Base-by-base conservation (phyloP, 495 filamentous ascomycete species). In the Antarctomyces pellizariae region DNA sequence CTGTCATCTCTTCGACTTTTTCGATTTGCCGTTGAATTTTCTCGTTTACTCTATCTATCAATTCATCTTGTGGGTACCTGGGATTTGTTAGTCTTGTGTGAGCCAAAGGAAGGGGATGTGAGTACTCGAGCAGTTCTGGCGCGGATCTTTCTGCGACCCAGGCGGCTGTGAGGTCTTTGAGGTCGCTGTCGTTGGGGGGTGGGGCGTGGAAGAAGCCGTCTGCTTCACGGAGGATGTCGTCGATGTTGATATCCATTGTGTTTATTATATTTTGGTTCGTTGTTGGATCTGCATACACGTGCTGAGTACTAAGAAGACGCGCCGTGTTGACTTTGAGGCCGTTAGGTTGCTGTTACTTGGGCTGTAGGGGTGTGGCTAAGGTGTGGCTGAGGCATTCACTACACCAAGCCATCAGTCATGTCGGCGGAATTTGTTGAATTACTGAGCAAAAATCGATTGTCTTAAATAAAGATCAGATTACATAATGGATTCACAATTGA, bases 141-240 rank as follows among this genome's bases (percentile, higher is more conserved):
- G 83, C 71, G 12, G 70, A 75, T 39, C 84, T 64, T 46, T 97
- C 86, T 25, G 78, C 75, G 30, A 92, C 66, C 83, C 83, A 97
- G 39, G 74, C 70, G 35, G 82, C 73, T 33, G 89, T 90, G 25
- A 97, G 56, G 13, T 75, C 65, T 45, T 91, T 80, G 31, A 95
- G 64, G 48, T 95, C 82, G 32, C 64, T 63, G 12, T 66, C 72
- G 33, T 70, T 68, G 10, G 52, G 55, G 7, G 62, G 59, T 10
- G 61, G 37, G 32, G 56, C 45, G 39, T 61, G 49, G 29, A 58
- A 48, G 32, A 57, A 50, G 37, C 57, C 62, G 45, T 78, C 73
- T 34, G 84, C 71, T 37, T 77, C 71, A 46, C 64, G 70, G 34
- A 91, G 67, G 38, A 91, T 84, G 50, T 86, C 77, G 48, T 77